These are phyloP conservation scores for Ophiostoma pallidulum DNA, from an alignment of 2,329 filamentous ascomycete genomes.

Conservation along the genomic window DNA sequence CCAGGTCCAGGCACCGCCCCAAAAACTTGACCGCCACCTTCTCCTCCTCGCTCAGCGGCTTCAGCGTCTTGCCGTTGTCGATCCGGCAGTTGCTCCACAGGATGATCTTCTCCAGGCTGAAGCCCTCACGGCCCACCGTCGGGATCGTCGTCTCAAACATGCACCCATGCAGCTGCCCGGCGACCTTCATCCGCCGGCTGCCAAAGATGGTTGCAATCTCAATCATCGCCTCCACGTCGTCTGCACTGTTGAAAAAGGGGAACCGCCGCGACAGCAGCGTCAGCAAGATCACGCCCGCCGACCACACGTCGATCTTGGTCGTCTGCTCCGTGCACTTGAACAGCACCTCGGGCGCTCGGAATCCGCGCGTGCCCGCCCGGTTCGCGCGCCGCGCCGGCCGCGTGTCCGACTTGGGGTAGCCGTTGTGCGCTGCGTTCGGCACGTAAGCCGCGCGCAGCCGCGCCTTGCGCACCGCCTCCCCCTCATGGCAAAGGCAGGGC, in stretches of 20 bases:
- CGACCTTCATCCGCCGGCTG: constrained; percentile 69
- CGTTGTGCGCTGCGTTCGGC: constrained; percentile 37
- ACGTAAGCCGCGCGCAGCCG: constrained; percentile 49
- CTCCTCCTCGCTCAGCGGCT: constrained; percentile 54
- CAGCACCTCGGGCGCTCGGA: constrained; percentile 90
- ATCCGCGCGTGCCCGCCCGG: constrained; percentile 86
- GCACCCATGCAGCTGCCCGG: constrained; percentile 76
- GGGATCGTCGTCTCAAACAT: constrained; percentile 90
- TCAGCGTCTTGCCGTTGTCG: constrained; percentile 31
- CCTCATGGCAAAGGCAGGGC: constrained; percentile 71
- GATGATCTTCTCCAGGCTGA: constrained; percentile 85
- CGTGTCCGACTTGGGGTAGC: constrained; percentile 84
- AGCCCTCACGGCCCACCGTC: constrained; percentile 76
- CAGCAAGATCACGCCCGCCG: constrained; percentile 90
- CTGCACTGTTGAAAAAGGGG: constrained; percentile 97
- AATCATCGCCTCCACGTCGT: constrained; percentile 95
- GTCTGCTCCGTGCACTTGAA: constrained; percentile 96
- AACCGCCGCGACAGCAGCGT: constrained; percentile 88
- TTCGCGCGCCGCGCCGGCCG: constrained; percentile 85
- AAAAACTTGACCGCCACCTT: constrained; percentile 65
- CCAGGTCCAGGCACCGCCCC: constrained; percentile 62
- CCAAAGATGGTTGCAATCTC: constrained; percentile 97
- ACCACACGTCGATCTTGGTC: constrained; percentile 94
- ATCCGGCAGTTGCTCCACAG: constrained; percentile 82
- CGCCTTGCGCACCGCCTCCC: constrained; percentile 51